Base-by-base conservation (phyloP, 1,284 basidiomycete species). In the Tausonia pullulans region DNA sequence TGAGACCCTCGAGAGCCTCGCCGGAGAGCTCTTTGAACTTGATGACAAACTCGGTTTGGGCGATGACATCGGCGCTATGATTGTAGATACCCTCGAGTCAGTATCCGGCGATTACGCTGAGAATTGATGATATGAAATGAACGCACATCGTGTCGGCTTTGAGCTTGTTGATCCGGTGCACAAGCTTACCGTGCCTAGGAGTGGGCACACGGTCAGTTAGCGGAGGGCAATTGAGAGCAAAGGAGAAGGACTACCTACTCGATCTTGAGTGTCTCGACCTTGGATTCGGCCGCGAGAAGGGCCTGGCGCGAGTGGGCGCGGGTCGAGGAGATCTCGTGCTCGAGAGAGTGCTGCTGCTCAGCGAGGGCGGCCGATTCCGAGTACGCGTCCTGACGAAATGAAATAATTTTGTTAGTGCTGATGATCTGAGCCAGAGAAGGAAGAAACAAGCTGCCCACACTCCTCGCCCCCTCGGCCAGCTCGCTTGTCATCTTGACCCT, bases 401-500 rank as follows among this genome's bases (percentile, higher is more conserved):
- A 8, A 40, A 50, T 5, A 13, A 9, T 3, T 3, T 4, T 27
- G 27, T 51, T n/a, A 41, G 16, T 10, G n/a, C 48, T 49, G 54
- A 14, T 63, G 5, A 3, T n/a, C 45, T 13, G 0, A 9, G 11
- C 40, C 13, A 0, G 6, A 41, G 5, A 49, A 44, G 2, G n/a
- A 27, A 14, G 53, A 44, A 43, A 39, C n/a, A 41, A 10, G 2
- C 7, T 13, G 79, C 83, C 71, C 67, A 88, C 88, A 71, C 85
- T 83, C 73, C 87, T 83, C 54, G 87, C 78, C 67, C 86, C 83
- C 67, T 91, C 88, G 0, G 88, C 87, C 72, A 90, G 84, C 58
- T 88, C 85, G 14, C 72, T 68, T 8, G 74, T 69, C 43, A 73
- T 68, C 62, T 72, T 74, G 27, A 76, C 68, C 51, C 72, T 71